Percentiles rank a stretch among this genome's conserved stretches.
Conservation (phyloP, 345 rosid species). For the Garcia nutans region DNA sequence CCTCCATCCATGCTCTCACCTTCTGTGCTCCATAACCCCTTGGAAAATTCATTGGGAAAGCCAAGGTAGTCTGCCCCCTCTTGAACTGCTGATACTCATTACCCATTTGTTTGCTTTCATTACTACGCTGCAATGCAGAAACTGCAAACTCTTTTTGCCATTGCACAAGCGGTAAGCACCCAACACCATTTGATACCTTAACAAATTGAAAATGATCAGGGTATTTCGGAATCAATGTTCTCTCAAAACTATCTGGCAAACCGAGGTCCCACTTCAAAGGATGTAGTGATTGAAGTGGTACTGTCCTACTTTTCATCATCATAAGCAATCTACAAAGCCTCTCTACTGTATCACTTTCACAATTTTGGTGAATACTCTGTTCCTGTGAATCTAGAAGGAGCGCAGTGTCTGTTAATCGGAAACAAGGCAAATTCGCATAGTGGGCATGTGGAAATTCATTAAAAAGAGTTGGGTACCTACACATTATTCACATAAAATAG, state of each 20-base stretch:
- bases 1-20: slow-evolving; percentile 95
- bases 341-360: slow-evolving; percentile 70
- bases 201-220: slow-evolving; percentile 62
- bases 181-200: slow-evolving; percentile 55
- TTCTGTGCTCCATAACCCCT: slow-evolving; percentile 94
- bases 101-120: slow-evolving; percentile 41
- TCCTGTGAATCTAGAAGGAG: slow-evolving; percentile 75
- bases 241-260: slow-evolving; percentile 73
- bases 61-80: slow-evolving; percentile 63
- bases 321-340: slow-evolving; percentile 77
- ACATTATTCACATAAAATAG: slow-evolving; percentile 3
- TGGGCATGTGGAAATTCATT: slow-evolving; percentile 83
- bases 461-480: slow-evolving; percentile 89
- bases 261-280: slow-evolving; percentile 89
- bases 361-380: slow-evolving; percentile 56
- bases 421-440: slow-evolving; percentile 81
- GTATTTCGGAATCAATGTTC: slow-evolving; percentile 54
- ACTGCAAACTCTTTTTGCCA: slow-evolving; percentile 71
- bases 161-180: slow-evolving; percentile 52
- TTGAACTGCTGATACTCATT: slow-evolving; percentile 71
- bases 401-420: slow-evolving; percentile 80
- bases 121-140: slow-evolving; percentile 62
- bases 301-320: slow-evolving; percentile 76
- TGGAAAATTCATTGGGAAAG: slow-evolving; percentile 83
- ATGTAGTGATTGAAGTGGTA: slow-evolving; percentile 63